Evolutionary conservation across 2,329 filamentous ascomycete genomes (phyloP).

Genomic region (Juglanconis sp.): DNA sequence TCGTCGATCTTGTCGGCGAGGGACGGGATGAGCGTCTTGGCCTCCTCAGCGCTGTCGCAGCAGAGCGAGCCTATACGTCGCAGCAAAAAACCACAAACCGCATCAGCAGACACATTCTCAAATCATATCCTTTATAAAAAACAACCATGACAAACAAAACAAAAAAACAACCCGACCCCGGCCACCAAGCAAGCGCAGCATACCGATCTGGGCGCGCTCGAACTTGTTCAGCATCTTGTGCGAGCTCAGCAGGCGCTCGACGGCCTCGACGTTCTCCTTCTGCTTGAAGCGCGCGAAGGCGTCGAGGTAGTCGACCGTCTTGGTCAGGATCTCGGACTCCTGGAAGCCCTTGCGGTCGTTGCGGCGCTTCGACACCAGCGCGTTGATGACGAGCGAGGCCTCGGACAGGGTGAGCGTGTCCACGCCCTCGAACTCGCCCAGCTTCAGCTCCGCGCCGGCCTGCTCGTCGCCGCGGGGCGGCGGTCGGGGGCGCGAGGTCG

Average conservation of each 20-base stretch:
- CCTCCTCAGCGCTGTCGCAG: conserved; percentile 90
- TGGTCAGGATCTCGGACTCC: conserved; percentile 79
- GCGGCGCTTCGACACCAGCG: conserved; percentile 76
- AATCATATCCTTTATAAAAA: not conserved
- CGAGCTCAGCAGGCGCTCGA: conserved; percentile 78
- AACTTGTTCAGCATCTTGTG: conserved; percentile 83
- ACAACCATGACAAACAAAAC: not conserved
- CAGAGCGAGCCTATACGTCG: conserved; percentile 71
- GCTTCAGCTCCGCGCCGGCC: conserved; percentile 73
- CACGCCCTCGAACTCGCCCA: conserved; percentile 91
- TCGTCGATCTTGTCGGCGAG: conserved; percentile 87
- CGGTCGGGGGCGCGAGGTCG: conserved; percentile 66
- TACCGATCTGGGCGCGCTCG: conserved; percentile 88
- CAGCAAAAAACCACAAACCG: not conserved
- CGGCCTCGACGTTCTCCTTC: conserved; percentile 91
- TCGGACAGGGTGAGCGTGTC: conserved; percentile 91
- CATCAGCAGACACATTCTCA: conserved; percentile 5
- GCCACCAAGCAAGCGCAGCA: conserved; percentile 27
- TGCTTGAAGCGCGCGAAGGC: conserved; percentile 95
- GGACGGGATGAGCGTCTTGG: conserved; percentile 91
- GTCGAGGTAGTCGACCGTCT: conserved; percentile 90
- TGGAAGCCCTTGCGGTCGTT: conserved; percentile 78
- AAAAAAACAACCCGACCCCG: not conserved
- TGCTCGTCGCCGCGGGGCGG: conserved; percentile 78
- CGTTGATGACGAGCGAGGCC: conserved; percentile 86